Conservation (phyloP, 1,284 basidiomycete genomes). For the Irpex sp. region DNA sequence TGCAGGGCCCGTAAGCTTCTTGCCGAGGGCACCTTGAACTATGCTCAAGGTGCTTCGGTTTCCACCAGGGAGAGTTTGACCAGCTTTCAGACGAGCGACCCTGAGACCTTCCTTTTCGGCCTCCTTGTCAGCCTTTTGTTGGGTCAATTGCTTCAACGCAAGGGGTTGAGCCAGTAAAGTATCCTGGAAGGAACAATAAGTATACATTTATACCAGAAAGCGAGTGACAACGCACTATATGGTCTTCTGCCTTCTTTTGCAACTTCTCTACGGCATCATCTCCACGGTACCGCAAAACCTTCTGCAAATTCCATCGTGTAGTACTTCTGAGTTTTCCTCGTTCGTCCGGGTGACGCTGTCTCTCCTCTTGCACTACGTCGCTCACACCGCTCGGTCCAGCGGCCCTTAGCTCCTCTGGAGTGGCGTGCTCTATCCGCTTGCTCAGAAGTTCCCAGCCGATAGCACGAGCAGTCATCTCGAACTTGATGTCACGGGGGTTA, state of each 20-base stretch:
- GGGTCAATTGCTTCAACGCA: conserved; percentile 23
- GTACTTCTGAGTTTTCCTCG: conserved; percentile 48
- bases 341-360: conserved; percentile 32
- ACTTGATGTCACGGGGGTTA: conserved; percentile 85
- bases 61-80: conserved; percentile 32
- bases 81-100: conserved; percentile 28
- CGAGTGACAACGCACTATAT: conserved; percentile 26
- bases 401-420: conserved; percentile 45
- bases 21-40: conserved; percentile 31
- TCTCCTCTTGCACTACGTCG: conserved; percentile 46
- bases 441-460: conserved; percentile 76
- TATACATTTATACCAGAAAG: not conserved
- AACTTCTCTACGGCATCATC: conserved; percentile 34
- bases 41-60: conserved; percentile 26
- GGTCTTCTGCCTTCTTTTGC: conserved; percentile 28
- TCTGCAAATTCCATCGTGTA: conserved; percentile 70
- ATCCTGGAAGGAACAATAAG: conserved; percentile 21
- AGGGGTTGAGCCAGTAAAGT: conserved; percentile 31
- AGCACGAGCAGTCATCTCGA: conserved; percentile 81
- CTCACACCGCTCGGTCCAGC: conserved; percentile 44
- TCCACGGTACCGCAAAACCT: conserved; percentile 56
- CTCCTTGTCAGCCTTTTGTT: conserved; percentile 20
- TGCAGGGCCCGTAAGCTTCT: conserved; percentile 18
- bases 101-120: conserved; percentile 21
- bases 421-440: conserved; percentile 43